These are phyloP conservation scores for Gymnopilus dilepis DNA, from an alignment of 768 basidiomycete genomes.

Conservation along the genomic window DNA sequence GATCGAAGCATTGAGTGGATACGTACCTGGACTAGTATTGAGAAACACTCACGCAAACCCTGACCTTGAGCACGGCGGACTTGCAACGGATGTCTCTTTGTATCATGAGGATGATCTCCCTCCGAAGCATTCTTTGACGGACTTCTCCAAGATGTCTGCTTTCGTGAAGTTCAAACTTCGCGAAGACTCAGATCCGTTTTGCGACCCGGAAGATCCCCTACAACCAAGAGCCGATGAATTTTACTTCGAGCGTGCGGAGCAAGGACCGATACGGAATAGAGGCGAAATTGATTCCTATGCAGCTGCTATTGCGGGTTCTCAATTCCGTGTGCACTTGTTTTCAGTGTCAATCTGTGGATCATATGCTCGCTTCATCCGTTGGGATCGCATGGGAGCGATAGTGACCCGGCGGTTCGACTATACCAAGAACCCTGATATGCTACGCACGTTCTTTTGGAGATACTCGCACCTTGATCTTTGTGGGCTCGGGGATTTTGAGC, in stretches of 20 bases:
- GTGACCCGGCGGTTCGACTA: constrained; percentile 33
- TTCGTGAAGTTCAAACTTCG: not conserved
- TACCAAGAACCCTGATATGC: constrained; percentile 8
- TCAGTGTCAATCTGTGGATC: constrained; percentile 30
- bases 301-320: constrained; percentile 25
- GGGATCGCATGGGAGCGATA: constrained; percentile 38
- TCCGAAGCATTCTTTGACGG: not conserved
- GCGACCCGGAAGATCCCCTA: not conserved
- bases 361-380: constrained; percentile 36
- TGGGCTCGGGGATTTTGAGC: not conserved
- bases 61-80: not conserved
- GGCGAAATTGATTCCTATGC: constrained; percentile 33
- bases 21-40: not conserved
- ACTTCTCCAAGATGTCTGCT: not conserved
- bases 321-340: constrained; percentile 39
- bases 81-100: not conserved
- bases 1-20: not conserved
- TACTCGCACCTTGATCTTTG: constrained; percentile 22
- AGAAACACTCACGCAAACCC: not conserved
- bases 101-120: not conserved
- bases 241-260: not conserved
- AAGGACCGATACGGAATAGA: not conserved
- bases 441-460: constrained; percentile 33
- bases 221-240: not conserved
- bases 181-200: not conserved